These are phyloP conservation scores for Sporothrix mexicana DNA, from an alignment of 2,329 filamentous ascomycete species.

Conservation along the genomic window DNA sequence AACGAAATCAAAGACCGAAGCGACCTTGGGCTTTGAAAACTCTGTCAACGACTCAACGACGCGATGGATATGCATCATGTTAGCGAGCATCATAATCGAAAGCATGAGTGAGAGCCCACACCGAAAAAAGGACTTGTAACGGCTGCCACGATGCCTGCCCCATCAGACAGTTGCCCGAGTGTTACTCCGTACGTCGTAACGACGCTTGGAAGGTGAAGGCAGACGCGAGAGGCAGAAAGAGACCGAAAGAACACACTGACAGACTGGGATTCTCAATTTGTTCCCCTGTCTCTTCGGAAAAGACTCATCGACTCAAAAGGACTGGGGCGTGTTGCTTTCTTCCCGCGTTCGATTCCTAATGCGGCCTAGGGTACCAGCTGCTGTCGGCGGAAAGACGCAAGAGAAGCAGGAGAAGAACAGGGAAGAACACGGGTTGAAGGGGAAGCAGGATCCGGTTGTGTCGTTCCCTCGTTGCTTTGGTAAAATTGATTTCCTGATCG, in stretches of 20 bases:
- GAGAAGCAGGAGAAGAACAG: not conserved
- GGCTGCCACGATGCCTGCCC: not conserved
- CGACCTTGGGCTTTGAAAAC: not conserved
- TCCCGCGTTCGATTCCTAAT: constrained; percentile 25
- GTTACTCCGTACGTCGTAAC: not conserved
- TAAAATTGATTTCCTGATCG: constrained; percentile 30
- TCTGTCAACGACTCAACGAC: not conserved
- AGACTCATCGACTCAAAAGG: not conserved
- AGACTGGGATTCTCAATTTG: no score
- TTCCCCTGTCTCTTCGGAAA: no score
- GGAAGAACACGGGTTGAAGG: constrained; percentile 9
- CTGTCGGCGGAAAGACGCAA: constrained; percentile 17
- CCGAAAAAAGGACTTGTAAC: not conserved
- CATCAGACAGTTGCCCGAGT: not conserved
- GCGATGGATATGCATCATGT: constrained; percentile 15
- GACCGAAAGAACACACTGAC: constrained; percentile 4
- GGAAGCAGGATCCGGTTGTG: constrained; percentile 1
- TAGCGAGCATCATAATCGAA: not conserved
- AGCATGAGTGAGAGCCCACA: constrained; percentile 16
- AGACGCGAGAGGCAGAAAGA: not conserved
- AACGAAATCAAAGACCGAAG: not conserved
- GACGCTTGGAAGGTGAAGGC: constrained; percentile 2
- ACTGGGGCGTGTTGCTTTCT: not conserved
- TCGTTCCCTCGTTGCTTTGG: constrained; percentile 25
- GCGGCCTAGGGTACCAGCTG: constrained; percentile 11